These are phyloP conservation scores for Xylaria sp. DNA, from an alignment of 2,329 filamentous ascomycete genomes.

Conservation along the genomic window DNA sequence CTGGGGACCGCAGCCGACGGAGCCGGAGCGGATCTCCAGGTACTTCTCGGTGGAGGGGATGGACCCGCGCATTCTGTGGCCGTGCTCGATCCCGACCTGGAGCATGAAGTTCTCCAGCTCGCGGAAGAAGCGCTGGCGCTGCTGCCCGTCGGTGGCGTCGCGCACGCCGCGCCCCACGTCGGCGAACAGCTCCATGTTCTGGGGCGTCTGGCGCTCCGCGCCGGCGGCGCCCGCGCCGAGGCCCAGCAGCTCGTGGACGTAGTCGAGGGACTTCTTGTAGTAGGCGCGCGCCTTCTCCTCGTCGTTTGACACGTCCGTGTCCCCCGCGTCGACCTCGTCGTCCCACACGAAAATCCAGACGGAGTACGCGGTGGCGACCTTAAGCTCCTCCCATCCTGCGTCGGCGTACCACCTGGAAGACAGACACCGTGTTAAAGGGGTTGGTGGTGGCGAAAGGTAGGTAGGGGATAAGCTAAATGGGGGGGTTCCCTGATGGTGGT, in stretches of 20 bases:
- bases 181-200: conserved; percentile 34
- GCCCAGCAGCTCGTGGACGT: conserved; percentile 33
- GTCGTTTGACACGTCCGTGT: conserved; percentile 35
- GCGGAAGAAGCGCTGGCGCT: conserved; percentile 32
- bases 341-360: conserved; percentile 42
- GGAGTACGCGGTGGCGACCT: conserved; percentile 36
- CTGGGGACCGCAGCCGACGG: conserved; percentile 34
- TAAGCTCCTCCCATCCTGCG: conserved; percentile 38
- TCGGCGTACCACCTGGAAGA: conserved; percentile 37
- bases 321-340: conserved; percentile 39
- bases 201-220: conserved; percentile 16
- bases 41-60: conserved; percentile 34
- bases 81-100: conserved; percentile 33
- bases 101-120: conserved; percentile 36
- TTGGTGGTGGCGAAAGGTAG: neutral
- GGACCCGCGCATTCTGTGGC: conserved; percentile 31
- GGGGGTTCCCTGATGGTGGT: neutral
- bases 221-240: conserved; percentile 20
- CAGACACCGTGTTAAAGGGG: conserved; percentile 3
- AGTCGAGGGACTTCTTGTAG: conserved; percentile 35
- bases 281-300: conserved; percentile 35
- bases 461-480: conserved; percentile 1
- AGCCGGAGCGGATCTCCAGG: conserved; percentile 32
- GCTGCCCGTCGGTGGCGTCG: conserved; percentile 23
- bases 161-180: conserved; percentile 30